These are phyloP conservation scores for Allomyces javanicus DNA, from an alignment of 192 early-diverging fungal genomes.

Conservation along the genomic window DNA sequence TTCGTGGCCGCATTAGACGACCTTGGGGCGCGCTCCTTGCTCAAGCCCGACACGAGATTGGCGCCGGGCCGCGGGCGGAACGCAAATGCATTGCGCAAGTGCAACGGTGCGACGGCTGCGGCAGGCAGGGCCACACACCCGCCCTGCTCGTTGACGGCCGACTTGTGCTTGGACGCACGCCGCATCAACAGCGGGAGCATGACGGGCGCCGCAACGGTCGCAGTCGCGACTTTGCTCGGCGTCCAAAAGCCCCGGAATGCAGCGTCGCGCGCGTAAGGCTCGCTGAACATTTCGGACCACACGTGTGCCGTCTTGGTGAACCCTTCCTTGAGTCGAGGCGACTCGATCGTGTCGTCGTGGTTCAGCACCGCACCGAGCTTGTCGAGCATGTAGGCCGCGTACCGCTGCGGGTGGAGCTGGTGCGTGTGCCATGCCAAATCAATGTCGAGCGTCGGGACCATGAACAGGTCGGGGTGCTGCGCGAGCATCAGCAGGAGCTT, in stretches of 20 bases:
- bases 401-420: constrained; percentile 29
- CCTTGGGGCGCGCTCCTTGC: no score
- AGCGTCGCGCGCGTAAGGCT: constrained; percentile 12
- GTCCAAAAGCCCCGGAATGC: neutral
- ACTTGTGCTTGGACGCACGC: neutral
- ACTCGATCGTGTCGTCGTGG: constrained; percentile 36
- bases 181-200: constrained; percentile 1
- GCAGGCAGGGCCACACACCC: neutral
- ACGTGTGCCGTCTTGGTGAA: constrained; percentile 21
- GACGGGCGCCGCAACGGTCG: constrained; percentile 9
- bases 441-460: constrained; percentile 46
- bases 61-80: no score
- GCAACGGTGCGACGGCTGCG: neutral
- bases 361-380: constrained; percentile 29
- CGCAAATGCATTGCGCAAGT: no score
- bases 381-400: constrained; percentile 25
- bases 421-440: constrained; percentile 54
- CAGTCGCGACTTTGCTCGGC: neutral
- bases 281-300: constrained; percentile 26
- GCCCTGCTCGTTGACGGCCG: neutral
- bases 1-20: no score
- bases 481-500: neutral
- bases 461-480: constrained; percentile 8
- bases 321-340: constrained; percentile 14
- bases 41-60: no score